Percentiles rank a stretch among this genome's conserved stretches.
Evolutionary conservation across 768 basidiomycete species (phyloP).

Genomic region (Hericium alpestre): DNA sequence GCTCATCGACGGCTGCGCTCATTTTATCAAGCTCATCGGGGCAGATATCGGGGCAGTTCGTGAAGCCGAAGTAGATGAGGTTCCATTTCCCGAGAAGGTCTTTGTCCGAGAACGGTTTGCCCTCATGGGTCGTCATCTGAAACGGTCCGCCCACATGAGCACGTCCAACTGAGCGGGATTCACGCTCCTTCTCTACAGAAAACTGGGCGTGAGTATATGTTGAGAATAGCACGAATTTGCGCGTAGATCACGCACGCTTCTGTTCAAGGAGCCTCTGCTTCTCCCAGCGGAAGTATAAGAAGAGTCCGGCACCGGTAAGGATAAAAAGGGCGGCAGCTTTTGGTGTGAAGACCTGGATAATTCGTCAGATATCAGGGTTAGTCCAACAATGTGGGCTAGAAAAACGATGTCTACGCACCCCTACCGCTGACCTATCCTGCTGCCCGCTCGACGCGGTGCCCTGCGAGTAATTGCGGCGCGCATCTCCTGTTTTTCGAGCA

Average conservation of each 20-base stretch:
- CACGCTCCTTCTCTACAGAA: conserved; percentile 52
- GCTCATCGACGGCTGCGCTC: conserved; percentile 56
- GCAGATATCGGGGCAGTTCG: conserved; percentile 98
- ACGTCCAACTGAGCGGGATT: conserved; percentile 65
- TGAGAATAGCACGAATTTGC: not conserved
- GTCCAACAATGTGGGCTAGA: not conserved
- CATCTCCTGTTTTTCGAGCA: too few relatives aligned
- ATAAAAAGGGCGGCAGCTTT: conserved; percentile 75
- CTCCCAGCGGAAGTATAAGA: conserved; percentile 81
- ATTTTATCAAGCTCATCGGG: conserved; percentile 97
- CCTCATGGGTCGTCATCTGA: conserved; percentile 54
- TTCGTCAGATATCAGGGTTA: too few relatives aligned
- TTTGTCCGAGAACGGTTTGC: conserved; percentile 65
- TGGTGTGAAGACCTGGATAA: conserved; percentile 79
- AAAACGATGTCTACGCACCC: conserved; percentile 4
- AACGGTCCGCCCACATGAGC: conserved; percentile 92
- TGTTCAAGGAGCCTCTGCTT: conserved; percentile 69
- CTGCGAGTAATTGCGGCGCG: not conserved
- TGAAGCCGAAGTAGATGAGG: conserved; percentile 96
- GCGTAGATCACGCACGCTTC: conserved; percentile 41
- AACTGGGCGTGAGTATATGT: not conserved
- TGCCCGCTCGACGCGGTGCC: not conserved
- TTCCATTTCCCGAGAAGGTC: conserved; percentile 85
- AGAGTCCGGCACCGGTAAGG: conserved; percentile 71
- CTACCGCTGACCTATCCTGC: conserved; percentile 10